Conservation (phyloP, 1,284 basidiomycete species). For the Rhodotorula sp. region DNA sequence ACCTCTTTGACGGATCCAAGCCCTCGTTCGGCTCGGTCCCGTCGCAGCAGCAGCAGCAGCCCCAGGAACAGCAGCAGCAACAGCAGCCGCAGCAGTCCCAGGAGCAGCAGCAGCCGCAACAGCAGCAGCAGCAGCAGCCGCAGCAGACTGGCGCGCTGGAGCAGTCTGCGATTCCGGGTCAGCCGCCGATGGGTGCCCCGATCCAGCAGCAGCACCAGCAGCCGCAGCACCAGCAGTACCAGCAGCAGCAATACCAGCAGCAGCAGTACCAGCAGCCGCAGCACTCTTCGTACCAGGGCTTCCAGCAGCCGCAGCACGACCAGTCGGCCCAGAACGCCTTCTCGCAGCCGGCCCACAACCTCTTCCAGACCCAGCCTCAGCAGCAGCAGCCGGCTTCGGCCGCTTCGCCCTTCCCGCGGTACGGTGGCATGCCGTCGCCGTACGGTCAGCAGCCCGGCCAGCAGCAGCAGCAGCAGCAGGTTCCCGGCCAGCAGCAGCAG, state of each 20-base stretch:
- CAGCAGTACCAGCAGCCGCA: constrained; percentile 19
- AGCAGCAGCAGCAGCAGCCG: constrained; percentile 13
- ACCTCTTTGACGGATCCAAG: constrained; percentile 32
- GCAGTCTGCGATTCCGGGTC: constrained; percentile 4
- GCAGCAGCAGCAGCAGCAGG: constrained; percentile 12
- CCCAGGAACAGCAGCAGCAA: constrained; percentile 7
- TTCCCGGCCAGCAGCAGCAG: constrained; percentile 7
- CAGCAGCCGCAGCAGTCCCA: constrained; percentile 4
- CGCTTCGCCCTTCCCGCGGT: constrained; percentile 33
- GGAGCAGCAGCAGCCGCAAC: constrained; percentile 16
- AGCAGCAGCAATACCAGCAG: constrained; percentile 18
- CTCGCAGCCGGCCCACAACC: constrained; percentile 28
- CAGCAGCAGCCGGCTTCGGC: constrained; percentile 1
- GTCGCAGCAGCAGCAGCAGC: constrained; percentile 17
- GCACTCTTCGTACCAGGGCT: constrained; percentile 22
- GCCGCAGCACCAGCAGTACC: constrained; percentile 6
- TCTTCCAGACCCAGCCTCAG: constrained; percentile 24
- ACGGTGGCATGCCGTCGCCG: constrained; percentile 29
- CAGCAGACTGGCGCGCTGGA: constrained; percentile 13
- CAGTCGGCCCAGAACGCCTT: constrained; percentile 31
- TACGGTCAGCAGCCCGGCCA: constrained; percentile 31
- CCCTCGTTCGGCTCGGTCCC: constrained; percentile 27
- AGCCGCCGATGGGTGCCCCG: constrained; percentile 15
- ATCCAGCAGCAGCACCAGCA: constrained; percentile 13
- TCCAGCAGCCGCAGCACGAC: constrained; percentile 19